phyloP scores from a whole-genome alignment of 2,329 filamentous ascomycete genomes.

The Lachnellula suecica region DNA sequence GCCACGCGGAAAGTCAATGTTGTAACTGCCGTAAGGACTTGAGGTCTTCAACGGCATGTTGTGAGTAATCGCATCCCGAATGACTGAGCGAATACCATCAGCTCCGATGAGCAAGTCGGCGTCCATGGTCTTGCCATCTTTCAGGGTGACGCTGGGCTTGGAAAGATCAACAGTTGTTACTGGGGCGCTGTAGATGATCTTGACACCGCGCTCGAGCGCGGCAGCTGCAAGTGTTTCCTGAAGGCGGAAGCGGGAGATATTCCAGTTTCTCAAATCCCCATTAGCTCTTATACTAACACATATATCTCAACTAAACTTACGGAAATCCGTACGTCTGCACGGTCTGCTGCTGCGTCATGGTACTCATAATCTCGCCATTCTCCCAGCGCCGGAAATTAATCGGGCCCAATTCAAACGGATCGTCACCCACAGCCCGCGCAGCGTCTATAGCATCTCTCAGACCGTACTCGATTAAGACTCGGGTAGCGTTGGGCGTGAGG shows the following conservation, averaged over 20 bases:
- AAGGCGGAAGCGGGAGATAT: background rate
- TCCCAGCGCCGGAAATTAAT: background rate
- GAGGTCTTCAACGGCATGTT: background rate
- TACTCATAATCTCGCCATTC: background rate
- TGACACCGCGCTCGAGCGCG: background rate
- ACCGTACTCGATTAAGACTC: constrained; percentile 1
- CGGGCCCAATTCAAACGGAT: no score
- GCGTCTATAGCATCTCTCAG: background rate
- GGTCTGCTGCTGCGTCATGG: background rate
- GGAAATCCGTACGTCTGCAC: background rate
- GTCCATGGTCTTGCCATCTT: background rate
- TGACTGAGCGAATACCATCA: constrained; percentile 2
- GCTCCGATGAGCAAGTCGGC: constrained; percentile 7
- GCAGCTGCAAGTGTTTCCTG: background rate
- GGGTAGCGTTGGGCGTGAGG: background rate
- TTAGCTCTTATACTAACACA: no score
- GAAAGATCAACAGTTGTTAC: background rate
- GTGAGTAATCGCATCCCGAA: background rate
- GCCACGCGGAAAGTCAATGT: background rate
- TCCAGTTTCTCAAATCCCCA: background rate
- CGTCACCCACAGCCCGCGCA: background rate
- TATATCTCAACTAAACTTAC: background rate
- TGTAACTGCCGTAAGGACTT: background rate
- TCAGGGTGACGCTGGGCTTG: background rate
- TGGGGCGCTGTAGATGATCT: background rate